phyloP scores from a whole-genome alignment of 139 green algal genomes.

The Desmodesmus armatus region DNA sequence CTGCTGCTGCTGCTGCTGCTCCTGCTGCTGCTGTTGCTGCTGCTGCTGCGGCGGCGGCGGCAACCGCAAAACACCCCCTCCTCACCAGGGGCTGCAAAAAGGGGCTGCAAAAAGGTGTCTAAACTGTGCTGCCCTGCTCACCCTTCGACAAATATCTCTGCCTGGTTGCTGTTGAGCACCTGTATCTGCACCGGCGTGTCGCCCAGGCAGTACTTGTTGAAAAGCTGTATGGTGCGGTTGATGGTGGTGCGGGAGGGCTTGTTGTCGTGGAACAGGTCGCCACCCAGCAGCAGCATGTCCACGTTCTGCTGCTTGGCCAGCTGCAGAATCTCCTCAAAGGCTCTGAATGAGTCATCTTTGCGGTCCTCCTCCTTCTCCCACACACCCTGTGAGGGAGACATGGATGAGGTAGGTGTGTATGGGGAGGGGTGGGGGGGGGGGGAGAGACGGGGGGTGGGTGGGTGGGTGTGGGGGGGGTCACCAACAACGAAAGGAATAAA shows the following conservation, averaged over 20 bases:
- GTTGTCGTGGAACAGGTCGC: constrained; percentile 99
- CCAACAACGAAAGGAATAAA: neutral
- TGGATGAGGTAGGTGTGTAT: too few relatives aligned
- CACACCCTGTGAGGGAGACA: constrained; percentile 77
- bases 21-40: neutral
- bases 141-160: constrained; percentile 84
- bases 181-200: constrained; percentile 78
- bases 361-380: constrained; percentile 95
- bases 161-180: constrained; percentile 87
- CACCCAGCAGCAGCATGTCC: constrained; percentile 94
- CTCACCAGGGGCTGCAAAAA: too few relatives aligned
- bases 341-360: constrained; percentile 92
- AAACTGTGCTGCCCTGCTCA: too few relatives aligned
- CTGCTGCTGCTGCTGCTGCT: neutral
- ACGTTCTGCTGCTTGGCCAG: constrained; percentile 63
- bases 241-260: constrained; percentile 88
- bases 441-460: neutral
- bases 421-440: too few relatives aligned
- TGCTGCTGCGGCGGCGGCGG: too few relatives aligned
- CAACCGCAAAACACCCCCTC: too few relatives aligned
- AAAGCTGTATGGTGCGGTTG: constrained; percentile 80
- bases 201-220: constrained; percentile 88
- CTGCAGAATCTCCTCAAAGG: constrained; percentile 94
- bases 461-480: neutral
- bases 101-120: too few relatives aligned